Base-by-base conservation (phyloP, 2,329 filamentous ascomycete genomes). In the Beauveria sp. region DNA sequence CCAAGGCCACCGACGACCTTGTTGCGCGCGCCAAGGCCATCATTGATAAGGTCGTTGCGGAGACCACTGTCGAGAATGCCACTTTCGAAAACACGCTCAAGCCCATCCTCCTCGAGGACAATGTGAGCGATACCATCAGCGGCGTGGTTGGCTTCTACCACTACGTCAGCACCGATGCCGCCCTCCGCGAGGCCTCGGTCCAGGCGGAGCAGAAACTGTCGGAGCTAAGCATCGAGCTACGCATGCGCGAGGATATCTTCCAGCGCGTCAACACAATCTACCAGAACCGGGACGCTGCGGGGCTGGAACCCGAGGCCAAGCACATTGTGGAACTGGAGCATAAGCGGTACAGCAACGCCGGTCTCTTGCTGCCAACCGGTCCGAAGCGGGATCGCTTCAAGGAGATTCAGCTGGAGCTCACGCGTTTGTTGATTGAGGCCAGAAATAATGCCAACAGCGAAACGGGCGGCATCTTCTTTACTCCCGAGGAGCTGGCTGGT, bases 401-500 rank as follows among this genome's bases (percentile, higher is more conserved):
- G 79, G 89, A 89, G 73, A 92, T 93, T 76, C 90, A 91, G 82
- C 90, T 91, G 80, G 80, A 89, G 10, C 78, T 95, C 61, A 89
- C 86, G 66, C 83, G 88, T 71, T 83, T 93, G 66, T 80, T 83
- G 69, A 92, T 93, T 63, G 80, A 86, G 62, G 91, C 91, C 74
- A 85, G 89, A 70, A 92, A 91, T 78, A 90, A 88, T 68, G 77
- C 95, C 63, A 93, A 93, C 69, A 89, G 93, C 74, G 90, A 95
- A 76, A 87, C 88, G 68, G 88, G 88, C 18, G 88, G 87, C 1
- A 76, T 93, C 58, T 95, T 90, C 89, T 88, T 93, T 68, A 89
- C 88, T 1, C 79, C 76, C 4, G 81, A 89, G 66, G 85, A 95
- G 75, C 80, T 95, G 6, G 84, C 89, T 53, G 90, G 90, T 53